Base-by-base conservation (phyloP, 2,329 filamentous ascomycete species). In the Colletotrichum simmondsii region DNA sequence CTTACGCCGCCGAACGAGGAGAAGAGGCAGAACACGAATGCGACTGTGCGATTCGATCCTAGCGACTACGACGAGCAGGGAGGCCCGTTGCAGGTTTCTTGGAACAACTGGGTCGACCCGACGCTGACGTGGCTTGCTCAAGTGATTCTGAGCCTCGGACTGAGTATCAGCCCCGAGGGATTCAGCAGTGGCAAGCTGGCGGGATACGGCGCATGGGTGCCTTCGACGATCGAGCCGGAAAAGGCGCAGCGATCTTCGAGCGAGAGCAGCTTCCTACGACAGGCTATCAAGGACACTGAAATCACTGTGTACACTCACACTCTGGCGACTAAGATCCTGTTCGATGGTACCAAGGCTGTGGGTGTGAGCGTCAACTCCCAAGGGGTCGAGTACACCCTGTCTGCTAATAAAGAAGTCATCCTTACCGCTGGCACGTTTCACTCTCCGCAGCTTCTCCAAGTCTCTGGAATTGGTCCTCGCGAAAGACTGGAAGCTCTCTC, bases 401-500 rank as follows among this genome's bases (percentile, higher is more conserved):
- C 53, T 8, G 73, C 73, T 5, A 53, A 91, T 19, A 57, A 72
- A 77, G 95, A 97, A 85, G 95, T 93, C 54, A 91, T 97, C 76
- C 88, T 97, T 75, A 93, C 90, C 80, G 94, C 93, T 28, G 94
- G 94, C 77, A 93, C 94, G 66, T 89, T 97, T 72, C 94, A 97
- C 82, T 96, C 94, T 0, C 94, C 94, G 32, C 91, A 93, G 49
- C 85, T 91, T 52, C 85, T 91, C 80, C 83, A 90, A 68, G 84
- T 89, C 71, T 90, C 88, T 2, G 89, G 89, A 6, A 80, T 84
- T 24, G 87, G 87, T 0, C 85, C 86, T 0, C 77, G 77, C 0
- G 75, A 68, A 0, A 81, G 86, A 42, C 79, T 89, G 0, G 74
- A 81, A 8, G 78, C 79, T 46, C 79, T 81, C 26, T 76, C 76